phyloP scores from a whole-genome alignment of 2,329 filamentous ascomycete genomes.

The Neofusicoccum ribis region DNA sequence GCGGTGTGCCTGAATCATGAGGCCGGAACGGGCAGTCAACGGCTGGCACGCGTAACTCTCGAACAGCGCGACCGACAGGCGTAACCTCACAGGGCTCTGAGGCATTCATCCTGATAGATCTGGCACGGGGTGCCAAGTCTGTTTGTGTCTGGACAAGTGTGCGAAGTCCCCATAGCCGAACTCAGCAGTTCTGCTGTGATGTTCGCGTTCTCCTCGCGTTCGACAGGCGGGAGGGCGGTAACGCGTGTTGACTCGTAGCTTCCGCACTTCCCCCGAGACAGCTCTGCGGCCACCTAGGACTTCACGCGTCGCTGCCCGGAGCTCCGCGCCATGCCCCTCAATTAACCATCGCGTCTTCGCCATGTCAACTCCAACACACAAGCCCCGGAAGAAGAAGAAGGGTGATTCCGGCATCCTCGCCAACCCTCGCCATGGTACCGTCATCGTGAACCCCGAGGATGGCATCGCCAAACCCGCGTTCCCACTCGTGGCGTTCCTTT shows the following conservation, averaged over 20 bases:
- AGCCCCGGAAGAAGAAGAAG: slow-evolving; percentile 46
- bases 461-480: slow-evolving; percentile 67
- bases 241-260: neutral
- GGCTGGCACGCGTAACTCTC: too few relatives aligned
- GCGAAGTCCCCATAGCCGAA: too few relatives aligned
- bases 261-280: neutral
- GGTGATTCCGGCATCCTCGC: slow-evolving; percentile 42
- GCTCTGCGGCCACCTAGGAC: slow-evolving; percentile 1
- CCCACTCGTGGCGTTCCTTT: slow-evolving; percentile 89
- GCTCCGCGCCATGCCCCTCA: slow-evolving; percentile 24
- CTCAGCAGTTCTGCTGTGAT: too few relatives aligned
- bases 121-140: too few relatives aligned
- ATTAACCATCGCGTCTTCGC: slow-evolving; percentile 20
- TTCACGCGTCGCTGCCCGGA: slow-evolving; percentile 2
- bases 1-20: too few relatives aligned
- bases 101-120: too few relatives aligned
- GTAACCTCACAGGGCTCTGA: too few relatives aligned
- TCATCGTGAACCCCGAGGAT: slow-evolving; percentile 40
- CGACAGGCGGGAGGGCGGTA: too few relatives aligned
- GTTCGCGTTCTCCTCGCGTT: too few relatives aligned
- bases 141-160: too few relatives aligned
- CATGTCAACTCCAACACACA: slow-evolving; percentile 40
- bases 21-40: too few relatives aligned
- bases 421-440: slow-evolving; percentile 44
- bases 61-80: too few relatives aligned